Evolutionary conservation across 192 early-diverging fungal species (phyloP).

Genomic region (Coemansia reversa): DNA sequence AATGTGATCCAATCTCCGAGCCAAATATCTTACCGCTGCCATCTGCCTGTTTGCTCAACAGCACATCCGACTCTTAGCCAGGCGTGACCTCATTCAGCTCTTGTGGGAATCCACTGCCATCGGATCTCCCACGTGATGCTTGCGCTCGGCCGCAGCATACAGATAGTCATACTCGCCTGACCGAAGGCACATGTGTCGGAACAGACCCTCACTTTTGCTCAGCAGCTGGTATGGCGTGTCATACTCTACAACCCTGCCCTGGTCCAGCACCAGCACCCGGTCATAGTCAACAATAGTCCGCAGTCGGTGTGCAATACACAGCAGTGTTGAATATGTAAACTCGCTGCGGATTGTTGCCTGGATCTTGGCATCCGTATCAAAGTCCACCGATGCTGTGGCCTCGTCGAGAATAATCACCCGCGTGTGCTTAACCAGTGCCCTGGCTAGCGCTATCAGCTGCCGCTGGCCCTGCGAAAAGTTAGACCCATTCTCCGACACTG

Average conservation of each 20-base stretch:
- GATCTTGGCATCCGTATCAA: constrained; percentile 76
- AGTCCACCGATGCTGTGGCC: constrained; percentile 76
- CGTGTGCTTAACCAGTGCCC: constrained; percentile 72
- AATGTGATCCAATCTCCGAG: neutral
- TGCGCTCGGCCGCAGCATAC: constrained; percentile 61
- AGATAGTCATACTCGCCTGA: constrained; percentile 79
- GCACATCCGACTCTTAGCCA: neutral
- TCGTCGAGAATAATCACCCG: constrained; percentile 74
- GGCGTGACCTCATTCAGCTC: neutral
- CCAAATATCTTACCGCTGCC: neutral
- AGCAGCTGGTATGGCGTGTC: constrained; percentile 65
- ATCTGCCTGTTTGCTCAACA: too few species aligned
- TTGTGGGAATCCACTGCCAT: neutral
- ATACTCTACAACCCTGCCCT: constrained; percentile 71
- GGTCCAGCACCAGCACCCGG: constrained; percentile 73
- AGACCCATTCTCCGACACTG: constrained; percentile 60
- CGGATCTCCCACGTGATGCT: constrained; percentile 23
- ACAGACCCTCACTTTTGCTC: constrained; percentile 45
- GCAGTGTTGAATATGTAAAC: constrained; percentile 63
- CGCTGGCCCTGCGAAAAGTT: constrained; percentile 84
- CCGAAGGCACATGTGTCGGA: constrained; percentile 75
- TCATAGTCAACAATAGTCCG: constrained; percentile 75
- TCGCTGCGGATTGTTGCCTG: constrained; percentile 66
- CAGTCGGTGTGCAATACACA: constrained; percentile 76
- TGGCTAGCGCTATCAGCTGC: constrained; percentile 80